These are phyloP conservation scores for Byssoonygena ceratinophila DNA, from an alignment of 2,329 filamentous ascomycete species.

Conservation along the genomic window DNA sequence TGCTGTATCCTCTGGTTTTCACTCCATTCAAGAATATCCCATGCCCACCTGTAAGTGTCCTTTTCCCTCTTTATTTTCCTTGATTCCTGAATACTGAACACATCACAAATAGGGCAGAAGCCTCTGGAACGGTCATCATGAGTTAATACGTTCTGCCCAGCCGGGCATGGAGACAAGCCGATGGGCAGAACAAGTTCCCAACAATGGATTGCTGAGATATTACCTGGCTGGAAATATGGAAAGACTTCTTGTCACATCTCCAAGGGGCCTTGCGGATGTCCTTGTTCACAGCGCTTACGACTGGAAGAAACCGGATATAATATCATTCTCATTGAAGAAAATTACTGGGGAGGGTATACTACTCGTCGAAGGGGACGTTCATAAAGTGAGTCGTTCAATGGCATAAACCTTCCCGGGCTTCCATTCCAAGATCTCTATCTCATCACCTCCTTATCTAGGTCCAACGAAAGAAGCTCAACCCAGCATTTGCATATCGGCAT, in stretches of 20 bases:
- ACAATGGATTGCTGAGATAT: slow-evolving; percentile 61
- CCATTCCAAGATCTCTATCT: no score
- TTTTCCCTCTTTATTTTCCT: no score
- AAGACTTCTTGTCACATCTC: slow-evolving; percentile 49
- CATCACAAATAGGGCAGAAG: slow-evolving; percentile 25
- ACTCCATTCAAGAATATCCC: slow-evolving; percentile 51
- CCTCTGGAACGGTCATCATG: slow-evolving; percentile 40
- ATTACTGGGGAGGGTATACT: slow-evolving; percentile 42
- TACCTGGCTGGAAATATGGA: slow-evolving; percentile 52
- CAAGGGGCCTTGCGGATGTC: slow-evolving; percentile 59
- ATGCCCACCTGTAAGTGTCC: slow-evolving; percentile 37
- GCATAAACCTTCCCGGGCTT: no score
- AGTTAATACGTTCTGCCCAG: slow-evolving; percentile 28
- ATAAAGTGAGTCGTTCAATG: slow-evolving; percentile 48
- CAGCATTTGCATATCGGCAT: slow-evolving; percentile 76
- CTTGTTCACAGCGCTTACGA: slow-evolving; percentile 59
- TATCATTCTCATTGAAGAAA: slow-evolving; percentile 34
- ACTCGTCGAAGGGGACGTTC: slow-evolving; percentile 81
- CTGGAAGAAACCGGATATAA: slow-evolving; percentile 51
- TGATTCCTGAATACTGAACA: neutral
- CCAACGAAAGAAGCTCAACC: slow-evolving; percentile 67
- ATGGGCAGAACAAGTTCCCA: slow-evolving; percentile 52
- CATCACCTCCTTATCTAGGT: neutral
- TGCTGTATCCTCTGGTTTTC: slow-evolving; percentile 50
- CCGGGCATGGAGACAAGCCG: slow-evolving; percentile 31